Conservation (phyloP, 208 protist species). For the Leishmania amazonensis region DNA sequence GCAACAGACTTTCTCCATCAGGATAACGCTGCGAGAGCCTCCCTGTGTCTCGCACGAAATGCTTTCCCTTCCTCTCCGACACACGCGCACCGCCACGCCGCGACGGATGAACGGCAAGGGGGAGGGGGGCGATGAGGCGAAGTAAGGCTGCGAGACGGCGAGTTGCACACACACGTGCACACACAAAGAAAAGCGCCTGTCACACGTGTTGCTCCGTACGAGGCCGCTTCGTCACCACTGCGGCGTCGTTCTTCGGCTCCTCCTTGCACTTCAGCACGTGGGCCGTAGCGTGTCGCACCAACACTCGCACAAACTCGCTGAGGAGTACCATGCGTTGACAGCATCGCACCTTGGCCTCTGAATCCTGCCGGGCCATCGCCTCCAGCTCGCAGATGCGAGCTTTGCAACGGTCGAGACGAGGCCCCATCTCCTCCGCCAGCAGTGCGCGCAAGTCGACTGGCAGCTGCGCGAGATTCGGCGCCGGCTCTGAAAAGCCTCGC, state of each 20-base stretch:
- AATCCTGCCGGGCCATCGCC: slow-evolving; percentile 27
- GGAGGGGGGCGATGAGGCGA: not conserved
- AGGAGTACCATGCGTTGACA: slow-evolving; percentile 57
- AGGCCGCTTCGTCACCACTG: not conserved
- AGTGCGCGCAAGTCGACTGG: slow-evolving; percentile 24
- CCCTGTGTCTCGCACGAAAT: not conserved
- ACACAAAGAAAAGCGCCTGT: not conserved
- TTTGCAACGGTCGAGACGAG: slow-evolving; percentile 27
- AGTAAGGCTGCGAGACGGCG: not conserved
- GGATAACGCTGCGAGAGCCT: not conserved
- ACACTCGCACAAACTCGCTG: slow-evolving; percentile 27
- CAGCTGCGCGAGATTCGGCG: slow-evolving; percentile 6
- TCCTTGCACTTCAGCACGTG: not conserved
- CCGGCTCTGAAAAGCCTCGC: not conserved
- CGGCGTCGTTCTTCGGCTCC: not conserved
- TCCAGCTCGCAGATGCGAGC: slow-evolving; percentile 50
- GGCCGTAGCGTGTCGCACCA: slow-evolving; percentile 23
- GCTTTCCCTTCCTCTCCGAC: not conserved
- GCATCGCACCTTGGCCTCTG: slow-evolving; percentile 34
- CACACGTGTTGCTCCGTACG: not conserved
- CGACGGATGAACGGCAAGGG: not conserved
- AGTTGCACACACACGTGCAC: not conserved
- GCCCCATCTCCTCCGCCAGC: slow-evolving; percentile 25
- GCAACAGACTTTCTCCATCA: not conserved
- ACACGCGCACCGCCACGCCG: not conserved